Conservation (phyloP, 192 early-diverging fungal species). For the Phlyctochytrium planicorne region DNA sequence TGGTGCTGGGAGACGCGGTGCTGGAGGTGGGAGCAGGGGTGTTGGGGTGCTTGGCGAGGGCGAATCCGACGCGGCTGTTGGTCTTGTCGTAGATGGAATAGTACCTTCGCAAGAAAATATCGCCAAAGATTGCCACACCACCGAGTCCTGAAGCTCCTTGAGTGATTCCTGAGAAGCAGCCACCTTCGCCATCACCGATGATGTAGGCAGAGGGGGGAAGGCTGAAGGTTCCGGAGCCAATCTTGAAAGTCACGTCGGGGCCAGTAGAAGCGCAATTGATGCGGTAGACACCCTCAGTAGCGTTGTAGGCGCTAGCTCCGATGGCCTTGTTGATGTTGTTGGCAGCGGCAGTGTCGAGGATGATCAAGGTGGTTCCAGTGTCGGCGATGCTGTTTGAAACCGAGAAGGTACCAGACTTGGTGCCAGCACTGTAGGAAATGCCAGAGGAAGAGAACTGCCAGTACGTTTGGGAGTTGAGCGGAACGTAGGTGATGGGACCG, state of each 20-base stretch:
- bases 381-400: conserved; percentile 34
- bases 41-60: background rate
- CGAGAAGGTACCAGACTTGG: background rate
- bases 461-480: background rate
- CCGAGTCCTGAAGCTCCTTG: conserved; percentile 7
- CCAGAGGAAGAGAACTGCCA: background rate
- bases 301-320: conserved; percentile 36
- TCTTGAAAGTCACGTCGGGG: conserved; percentile 15
- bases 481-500: conserved; percentile 44
- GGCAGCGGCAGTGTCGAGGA: conserved; percentile 17
- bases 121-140: conserved; percentile 36
- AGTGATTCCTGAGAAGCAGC: conserved; percentile 26
- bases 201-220: conserved; percentile 22
- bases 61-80: background rate
- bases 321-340: conserved; percentile 32
- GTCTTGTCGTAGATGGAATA: conserved; percentile 43
- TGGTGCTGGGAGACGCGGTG: background rate
- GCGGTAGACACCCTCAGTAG: no score
- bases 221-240: conserved; percentile 1
- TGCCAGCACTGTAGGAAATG: conserved; percentile 7
- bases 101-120: conserved; percentile 32
- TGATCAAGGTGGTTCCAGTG: conserved; percentile 41
- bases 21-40: background rate
- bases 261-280: conserved; percentile 18
- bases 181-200: conserved; percentile 13